Conservation (phyloP, 2,329 filamentous ascomycete genomes). For the Aspergillus sp. region DNA sequence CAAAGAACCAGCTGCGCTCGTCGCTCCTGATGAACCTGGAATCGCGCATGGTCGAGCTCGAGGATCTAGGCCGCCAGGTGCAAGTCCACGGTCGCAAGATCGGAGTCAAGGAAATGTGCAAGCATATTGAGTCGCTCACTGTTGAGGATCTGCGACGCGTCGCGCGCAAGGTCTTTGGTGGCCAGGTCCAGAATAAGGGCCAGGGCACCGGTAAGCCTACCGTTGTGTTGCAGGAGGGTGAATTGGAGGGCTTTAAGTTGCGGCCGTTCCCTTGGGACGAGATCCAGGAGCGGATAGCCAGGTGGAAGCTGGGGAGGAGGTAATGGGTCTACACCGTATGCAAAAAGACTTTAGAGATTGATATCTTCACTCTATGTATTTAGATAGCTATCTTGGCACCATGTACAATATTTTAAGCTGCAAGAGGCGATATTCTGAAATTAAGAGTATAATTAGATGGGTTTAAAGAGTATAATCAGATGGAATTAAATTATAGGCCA, state of each 20-base stretch:
- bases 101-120: constrained; percentile 90
- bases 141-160: constrained; percentile 79
- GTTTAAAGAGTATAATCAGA: too few relatives aligned
- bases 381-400: constrained; percentile 13
- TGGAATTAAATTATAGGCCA: too few relatives aligned
- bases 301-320: constrained; percentile 75
- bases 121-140: constrained; percentile 77
- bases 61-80: constrained; percentile 91
- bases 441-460: too few relatives aligned
- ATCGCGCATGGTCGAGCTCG: constrained; percentile 93
- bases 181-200: constrained; percentile 72
- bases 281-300: constrained; percentile 80
- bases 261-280: constrained; percentile 78
- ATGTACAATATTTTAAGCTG: constrained; percentile 15
- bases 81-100: constrained; percentile 96
- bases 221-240: constrained; percentile 89
- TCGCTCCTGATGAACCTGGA: constrained; percentile 96
- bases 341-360: too few relatives aligned
- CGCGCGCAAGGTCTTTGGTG: constrained; percentile 74
- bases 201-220: constrained; percentile 84
- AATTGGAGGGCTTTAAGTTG: constrained; percentile 67
- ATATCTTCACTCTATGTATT: constrained; percentile 16
- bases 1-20: constrained; percentile 93
- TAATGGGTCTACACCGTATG: constrained; percentile 30
- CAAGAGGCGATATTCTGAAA: too few relatives aligned